phyloP scores from a whole-genome alignment of 2,329 filamentous ascomycete genomes.

The Diplocarpon mali region DNA sequence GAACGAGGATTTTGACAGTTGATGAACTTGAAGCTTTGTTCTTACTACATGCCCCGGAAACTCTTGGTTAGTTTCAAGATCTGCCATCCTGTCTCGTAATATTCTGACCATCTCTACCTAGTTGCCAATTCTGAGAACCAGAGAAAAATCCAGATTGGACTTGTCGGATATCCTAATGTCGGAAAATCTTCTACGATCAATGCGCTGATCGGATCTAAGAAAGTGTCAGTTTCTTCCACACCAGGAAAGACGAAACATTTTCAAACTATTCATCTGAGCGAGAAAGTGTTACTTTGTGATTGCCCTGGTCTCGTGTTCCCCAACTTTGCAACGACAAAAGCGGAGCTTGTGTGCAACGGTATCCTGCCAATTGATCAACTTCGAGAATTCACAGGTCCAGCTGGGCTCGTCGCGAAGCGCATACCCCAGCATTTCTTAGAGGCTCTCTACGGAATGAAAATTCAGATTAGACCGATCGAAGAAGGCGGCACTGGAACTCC shows the following conservation, averaged over 20 bases:
- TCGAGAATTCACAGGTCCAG: constrained; percentile 82
- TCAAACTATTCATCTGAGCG: constrained; percentile 90
- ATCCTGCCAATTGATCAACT: constrained; percentile 94
- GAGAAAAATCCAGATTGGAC: constrained; percentile 74
- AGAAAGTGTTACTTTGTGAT: constrained; percentile 86
- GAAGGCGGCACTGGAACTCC: constrained; percentile 87
- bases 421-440: constrained; percentile 86
- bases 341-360: constrained; percentile 89
- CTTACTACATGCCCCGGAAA: constrained; percentile 58
- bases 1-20: constrained; percentile 77
- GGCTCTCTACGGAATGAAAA: constrained; percentile 86
- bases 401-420: constrained; percentile 68
- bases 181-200: constrained; percentile 99
- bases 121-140: constrained; percentile 35
- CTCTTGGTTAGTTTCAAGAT: constrained; percentile 35
- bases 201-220: constrained; percentile 94
- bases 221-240: constrained; percentile 94
- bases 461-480: constrained; percentile 67
- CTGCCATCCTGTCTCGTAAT: constrained; percentile 7
- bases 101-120: constrained; percentile 18
- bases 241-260: constrained; percentile 99
- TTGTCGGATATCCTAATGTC: constrained; percentile 97
- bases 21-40: constrained; percentile 89
- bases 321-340: constrained; percentile 94
- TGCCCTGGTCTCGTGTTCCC: constrained; percentile 97